Base-by-base conservation (phyloP, 2,329 filamentous ascomycete genomes). In the Ceratocystis papillata region DNA sequence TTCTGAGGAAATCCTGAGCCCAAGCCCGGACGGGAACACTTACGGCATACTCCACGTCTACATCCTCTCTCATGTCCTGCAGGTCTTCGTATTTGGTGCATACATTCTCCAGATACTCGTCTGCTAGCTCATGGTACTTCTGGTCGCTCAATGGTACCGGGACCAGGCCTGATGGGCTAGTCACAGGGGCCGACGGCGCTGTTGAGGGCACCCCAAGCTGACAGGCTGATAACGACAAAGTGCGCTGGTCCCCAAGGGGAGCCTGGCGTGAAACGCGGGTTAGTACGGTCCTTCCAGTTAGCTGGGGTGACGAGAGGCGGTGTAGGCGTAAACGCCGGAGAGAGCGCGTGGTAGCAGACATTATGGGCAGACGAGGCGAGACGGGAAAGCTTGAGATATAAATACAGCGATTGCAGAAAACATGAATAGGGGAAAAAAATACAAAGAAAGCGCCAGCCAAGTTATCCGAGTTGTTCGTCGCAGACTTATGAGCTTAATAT, bases 31-130 rank as follows among this genome's bases (percentile, higher is more conserved):
- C 3, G 20, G 41, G 28, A 22, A 46, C 30, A 80, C 87, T 69
- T 79, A 96, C 93, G 68, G 87, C 87, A 71, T 87, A 97, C 73
- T 99, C 94, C 4, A 94, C 87, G 70, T 99, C 94, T 5, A 96
- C 77, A 65, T 91, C 88, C 7, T 88, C 85, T 6, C 82, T 77
- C 41, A 81, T 77, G 72, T 97, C 94, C 71, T 89, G 85, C 37
- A 88, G 75, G 68, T 83, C 81, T 77, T 99, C 94, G 53, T 96
- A 79, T 65, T 78, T 80, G 64, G 71, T 73, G 12, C 85, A 73
- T 1, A 86, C 75, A 7, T 71, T 72, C 4, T 86, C 80, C 71
- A 97, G 80, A 74, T 89, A 96, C 62, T 80, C 75, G 73, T 96
- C 89, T 33, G 91, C 84, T 37, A 89, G 79, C 66, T 88, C 81